These are phyloP conservation scores for Boletus speciosus DNA, from an alignment of 768 basidiomycete genomes.

Conservation along the genomic window DNA sequence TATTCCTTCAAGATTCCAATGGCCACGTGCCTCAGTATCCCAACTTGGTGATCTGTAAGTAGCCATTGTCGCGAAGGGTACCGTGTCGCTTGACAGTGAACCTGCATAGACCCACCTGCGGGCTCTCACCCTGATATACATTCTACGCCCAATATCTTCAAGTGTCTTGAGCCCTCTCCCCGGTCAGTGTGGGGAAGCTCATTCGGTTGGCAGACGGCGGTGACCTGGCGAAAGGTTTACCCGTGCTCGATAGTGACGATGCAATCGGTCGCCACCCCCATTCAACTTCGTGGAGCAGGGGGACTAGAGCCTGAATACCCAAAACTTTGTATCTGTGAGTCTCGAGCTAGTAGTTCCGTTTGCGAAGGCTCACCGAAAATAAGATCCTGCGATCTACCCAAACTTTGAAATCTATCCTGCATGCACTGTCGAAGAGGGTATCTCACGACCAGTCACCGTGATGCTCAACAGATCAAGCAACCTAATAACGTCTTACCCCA, in stretches of 20 bases:
- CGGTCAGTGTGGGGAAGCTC: conserved; percentile 13
- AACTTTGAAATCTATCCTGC: conserved; percentile 40
- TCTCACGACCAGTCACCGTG: background rate
- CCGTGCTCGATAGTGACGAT: conserved; percentile 7
- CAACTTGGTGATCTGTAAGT: conserved; percentile 30
- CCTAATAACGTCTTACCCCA: conserved; percentile 29
- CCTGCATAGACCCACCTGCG: conserved; percentile 32
- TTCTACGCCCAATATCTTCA: conserved; percentile 11
- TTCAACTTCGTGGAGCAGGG: conserved; percentile 9
- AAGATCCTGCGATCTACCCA: conserved; percentile 43
- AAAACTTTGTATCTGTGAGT: conserved; percentile 20
- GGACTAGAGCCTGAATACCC: conserved; percentile 13
- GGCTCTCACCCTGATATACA: conserved; percentile 36
- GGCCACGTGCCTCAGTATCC: conserved; percentile 23
- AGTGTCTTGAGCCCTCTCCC: background rate
- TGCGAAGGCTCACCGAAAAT: conserved; percentile 1
- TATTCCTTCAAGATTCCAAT: conserved; percentile 9
- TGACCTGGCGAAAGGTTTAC: conserved; percentile 17
- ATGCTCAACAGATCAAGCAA: background rate
- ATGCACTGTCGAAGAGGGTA: background rate
- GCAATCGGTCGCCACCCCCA: background rate
- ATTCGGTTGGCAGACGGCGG: conserved; percentile 18
- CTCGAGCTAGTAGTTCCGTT: background rate
- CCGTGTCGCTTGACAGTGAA: background rate
- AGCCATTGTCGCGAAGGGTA: background rate